These are phyloP conservation scores for Penicillium crustosum DNA, from an alignment of 2,329 filamentous ascomycete genomes.

Conservation along the genomic window DNA sequence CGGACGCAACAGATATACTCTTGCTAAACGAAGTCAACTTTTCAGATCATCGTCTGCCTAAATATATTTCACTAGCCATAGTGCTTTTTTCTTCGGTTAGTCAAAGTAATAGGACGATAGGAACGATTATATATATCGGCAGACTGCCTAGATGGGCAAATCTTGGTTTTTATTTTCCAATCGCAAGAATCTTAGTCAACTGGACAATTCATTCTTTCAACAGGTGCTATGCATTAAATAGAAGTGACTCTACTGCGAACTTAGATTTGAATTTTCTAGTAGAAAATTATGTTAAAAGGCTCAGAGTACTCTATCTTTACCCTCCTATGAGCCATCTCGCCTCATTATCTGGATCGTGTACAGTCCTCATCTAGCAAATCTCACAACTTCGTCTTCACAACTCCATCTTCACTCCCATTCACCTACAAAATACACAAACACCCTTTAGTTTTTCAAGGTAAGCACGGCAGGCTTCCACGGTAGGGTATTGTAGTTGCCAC, in stretches of 20 bases:
- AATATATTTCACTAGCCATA: not conserved
- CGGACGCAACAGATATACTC: not conserved
- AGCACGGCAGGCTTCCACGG: conserved; percentile 59
- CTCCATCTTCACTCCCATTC: too few relatives aligned
- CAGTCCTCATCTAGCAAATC: not conserved
- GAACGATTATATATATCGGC: too few relatives aligned
- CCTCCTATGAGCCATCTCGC: not conserved
- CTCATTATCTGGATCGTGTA: not conserved
- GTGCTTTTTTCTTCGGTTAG: too few relatives aligned
- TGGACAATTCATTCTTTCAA: not conserved
- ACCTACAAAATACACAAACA: not conserved
- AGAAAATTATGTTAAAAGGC: too few relatives aligned
- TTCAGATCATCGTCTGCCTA: not conserved
- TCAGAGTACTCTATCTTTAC: not conserved
- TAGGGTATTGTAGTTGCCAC: conserved; percentile 50
- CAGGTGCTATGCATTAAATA: not conserved
- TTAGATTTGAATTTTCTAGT: not conserved
- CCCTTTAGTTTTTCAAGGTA: conserved; percentile 40
- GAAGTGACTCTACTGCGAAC: not conserved
- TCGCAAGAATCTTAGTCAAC: not conserved
- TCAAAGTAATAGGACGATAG: too few relatives aligned
- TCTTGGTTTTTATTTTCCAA: too few relatives aligned
- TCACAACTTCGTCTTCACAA: not conserved
- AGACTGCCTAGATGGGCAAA: too few relatives aligned
- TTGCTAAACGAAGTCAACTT: not conserved